These are phyloP conservation scores for Cornus controversa DNA, from an alignment of 148 eudicot species.

Conservation along the genomic window DNA sequence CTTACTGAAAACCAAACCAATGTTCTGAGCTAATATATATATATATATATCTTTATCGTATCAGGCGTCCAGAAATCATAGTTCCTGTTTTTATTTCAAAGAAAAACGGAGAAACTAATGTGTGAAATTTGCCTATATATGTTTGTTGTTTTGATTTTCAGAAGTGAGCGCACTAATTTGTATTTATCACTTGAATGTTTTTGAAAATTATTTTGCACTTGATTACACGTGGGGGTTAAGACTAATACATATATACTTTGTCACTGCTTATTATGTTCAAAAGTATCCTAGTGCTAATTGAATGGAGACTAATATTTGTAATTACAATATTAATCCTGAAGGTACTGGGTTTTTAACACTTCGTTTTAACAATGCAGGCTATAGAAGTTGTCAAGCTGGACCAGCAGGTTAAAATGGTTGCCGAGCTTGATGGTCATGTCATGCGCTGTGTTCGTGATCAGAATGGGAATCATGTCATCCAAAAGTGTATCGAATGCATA, in stretches of 20 bases:
- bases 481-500: slow-evolving; percentile 89
- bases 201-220: not conserved
- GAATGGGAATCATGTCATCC: slow-evolving; percentile 92
- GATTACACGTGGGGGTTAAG: not conserved
- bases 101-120: not conserved
- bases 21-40: not conserved
- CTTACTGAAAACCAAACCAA: not conserved
- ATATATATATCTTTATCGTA: not conserved
- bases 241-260: not conserved
- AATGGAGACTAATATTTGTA: not conserved
- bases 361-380: slow-evolving; percentile 44
- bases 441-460: slow-evolving; percentile 95
- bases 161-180: not conserved
- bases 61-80: not conserved
- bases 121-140: not conserved
- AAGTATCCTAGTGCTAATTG: not conserved
- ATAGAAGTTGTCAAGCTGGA: slow-evolving; percentile 86
- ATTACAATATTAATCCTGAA: not conserved
- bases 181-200: not conserved
- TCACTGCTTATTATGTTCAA: not conserved
- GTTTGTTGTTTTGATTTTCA: not conserved
- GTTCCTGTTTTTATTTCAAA: not conserved
- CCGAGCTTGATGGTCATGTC: slow-evolving; percentile 81
- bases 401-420: slow-evolving; percentile 74
- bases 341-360: not conserved